A percentile compares a stretch with the other conserved stretches of the same genome.
Conservation (phyloP, 2,329 filamentous ascomycete species). For the Cladosporium colombiae region DNA sequence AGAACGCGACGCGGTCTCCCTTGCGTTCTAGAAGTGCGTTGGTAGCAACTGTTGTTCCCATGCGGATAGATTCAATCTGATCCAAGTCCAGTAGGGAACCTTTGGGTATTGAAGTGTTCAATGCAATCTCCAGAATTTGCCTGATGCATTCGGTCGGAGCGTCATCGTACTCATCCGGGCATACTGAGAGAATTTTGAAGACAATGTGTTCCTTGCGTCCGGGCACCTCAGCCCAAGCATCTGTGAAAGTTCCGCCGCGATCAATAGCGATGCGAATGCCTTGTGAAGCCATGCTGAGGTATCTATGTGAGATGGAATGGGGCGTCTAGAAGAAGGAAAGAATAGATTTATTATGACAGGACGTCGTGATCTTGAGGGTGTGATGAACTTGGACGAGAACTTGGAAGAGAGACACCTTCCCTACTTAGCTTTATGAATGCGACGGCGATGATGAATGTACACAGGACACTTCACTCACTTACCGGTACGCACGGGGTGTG, state of each 20-base stretch:
- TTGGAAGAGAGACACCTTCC: background rate
- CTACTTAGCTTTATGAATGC: background rate
- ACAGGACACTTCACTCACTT: background rate
- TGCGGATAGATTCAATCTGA: slow-evolving; percentile 29
- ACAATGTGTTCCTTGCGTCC: slow-evolving; percentile 54
- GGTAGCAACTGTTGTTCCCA: slow-evolving; percentile 38
- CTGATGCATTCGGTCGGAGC: slow-evolving; percentile 37
- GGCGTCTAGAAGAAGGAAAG: background rate
- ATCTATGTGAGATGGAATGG: background rate
- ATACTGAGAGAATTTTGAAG: slow-evolving; percentile 36
- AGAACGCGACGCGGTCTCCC: slow-evolving; percentile 33
- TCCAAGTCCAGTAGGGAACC: slow-evolving; percentile 24
- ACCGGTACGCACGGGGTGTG: background rate
- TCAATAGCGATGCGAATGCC: slow-evolving; percentile 58
- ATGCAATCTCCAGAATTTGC: slow-evolving; percentile 30
- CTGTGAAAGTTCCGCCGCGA: slow-evolving; percentile 84
- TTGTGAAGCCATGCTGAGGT: background rate
- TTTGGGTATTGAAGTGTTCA: slow-evolving; percentile 26
- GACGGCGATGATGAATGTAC: background rate
- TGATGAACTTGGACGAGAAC: background rate
- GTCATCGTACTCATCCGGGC: slow-evolving; percentile 35
- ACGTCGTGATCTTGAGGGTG: background rate
- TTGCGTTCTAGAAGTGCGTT: slow-evolving; percentile 36
- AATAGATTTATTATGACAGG: background rate
- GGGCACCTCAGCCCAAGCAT: slow-evolving; percentile 72